Conservation (phyloP, 2,329 filamentous ascomycete species). For the Hirsutella thompsonii region DNA sequence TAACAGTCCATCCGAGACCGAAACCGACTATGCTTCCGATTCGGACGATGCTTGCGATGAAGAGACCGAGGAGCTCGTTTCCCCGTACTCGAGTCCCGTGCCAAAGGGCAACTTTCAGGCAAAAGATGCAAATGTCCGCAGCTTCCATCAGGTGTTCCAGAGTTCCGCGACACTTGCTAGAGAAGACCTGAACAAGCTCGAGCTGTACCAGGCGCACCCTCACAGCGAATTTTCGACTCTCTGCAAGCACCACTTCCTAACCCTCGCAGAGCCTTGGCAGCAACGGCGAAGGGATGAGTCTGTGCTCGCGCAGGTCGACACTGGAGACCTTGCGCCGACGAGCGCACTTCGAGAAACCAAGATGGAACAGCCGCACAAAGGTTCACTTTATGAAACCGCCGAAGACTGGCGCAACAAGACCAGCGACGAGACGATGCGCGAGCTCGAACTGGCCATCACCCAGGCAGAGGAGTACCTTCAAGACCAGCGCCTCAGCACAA, state of each 20-base stretch:
- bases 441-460: background rate
- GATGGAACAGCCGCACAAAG: background rate
- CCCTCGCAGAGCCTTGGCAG: conserved; percentile 2
- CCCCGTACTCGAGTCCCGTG: background rate
- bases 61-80: too few relatives aligned
- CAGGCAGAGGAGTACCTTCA: background rate
- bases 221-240: conserved; percentile 2
- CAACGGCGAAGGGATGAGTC: background rate
- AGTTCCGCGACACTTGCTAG: background rate
- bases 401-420: background rate
- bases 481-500: background rate
- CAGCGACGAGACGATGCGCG: background rate
- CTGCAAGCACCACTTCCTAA: conserved; percentile 1
- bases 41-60: too few relatives aligned
- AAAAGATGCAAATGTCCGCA: background rate
- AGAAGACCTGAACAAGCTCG: conserved; percentile 1
- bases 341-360: background rate
- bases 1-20: too few relatives aligned
- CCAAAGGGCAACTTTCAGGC: background rate
- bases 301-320: background rate
- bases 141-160: background rate
- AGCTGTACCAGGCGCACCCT: conserved; percentile 4
- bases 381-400: background rate
- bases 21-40: too few relatives aligned
- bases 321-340: background rate